Evolutionary conservation across 495 filamentous ascomycete genomes (phyloP).

Genomic region (Trichoderma reesei): DNA sequence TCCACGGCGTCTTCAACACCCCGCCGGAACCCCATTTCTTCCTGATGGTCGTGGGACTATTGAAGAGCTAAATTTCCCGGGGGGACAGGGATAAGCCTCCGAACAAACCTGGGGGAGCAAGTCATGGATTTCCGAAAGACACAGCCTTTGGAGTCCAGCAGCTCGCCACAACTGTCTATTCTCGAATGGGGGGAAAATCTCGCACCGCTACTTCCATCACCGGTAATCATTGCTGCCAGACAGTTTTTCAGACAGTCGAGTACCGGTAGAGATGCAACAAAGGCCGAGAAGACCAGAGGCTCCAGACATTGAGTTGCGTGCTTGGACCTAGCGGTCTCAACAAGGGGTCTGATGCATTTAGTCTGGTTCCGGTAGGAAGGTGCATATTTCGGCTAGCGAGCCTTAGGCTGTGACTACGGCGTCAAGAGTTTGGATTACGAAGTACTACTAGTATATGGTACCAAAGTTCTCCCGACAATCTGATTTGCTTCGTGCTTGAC

Average conservation of each 20-base stretch:
- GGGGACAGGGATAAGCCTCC: neutral
- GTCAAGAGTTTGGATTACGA: neutral
- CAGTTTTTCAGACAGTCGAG: neutral
- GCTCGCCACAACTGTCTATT: neutral
- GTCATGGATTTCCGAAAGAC: neutral
- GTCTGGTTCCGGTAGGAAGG: conserved; percentile 6
- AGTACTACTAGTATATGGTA: neutral
- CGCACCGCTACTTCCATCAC: neutral
- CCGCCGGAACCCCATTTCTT: conserved; percentile 5
- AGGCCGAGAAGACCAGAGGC: neutral
- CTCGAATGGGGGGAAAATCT: neutral
- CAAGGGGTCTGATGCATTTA: conserved; percentile 3
- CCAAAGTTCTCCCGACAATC: neutral
- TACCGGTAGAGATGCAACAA: neutral
- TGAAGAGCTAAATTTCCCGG: conserved; percentile 8
- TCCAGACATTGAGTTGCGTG: neutral
- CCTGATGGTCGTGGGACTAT: conserved; percentile 3
- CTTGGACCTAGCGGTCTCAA: neutral
- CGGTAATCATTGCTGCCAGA: neutral
- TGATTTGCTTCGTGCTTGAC: neutral
- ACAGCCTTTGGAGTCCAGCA: neutral
- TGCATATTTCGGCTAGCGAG: conserved; percentile 5
- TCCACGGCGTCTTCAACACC: neutral
- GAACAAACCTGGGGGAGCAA: neutral
- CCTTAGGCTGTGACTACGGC: neutral